Percentiles rank a stretch among this genome's conserved stretches.
These are phyloP conservation scores for Paramecium octaurelia DNA, from an alignment of 73 alveolate genomes.

Conservation along the genomic window DNA sequence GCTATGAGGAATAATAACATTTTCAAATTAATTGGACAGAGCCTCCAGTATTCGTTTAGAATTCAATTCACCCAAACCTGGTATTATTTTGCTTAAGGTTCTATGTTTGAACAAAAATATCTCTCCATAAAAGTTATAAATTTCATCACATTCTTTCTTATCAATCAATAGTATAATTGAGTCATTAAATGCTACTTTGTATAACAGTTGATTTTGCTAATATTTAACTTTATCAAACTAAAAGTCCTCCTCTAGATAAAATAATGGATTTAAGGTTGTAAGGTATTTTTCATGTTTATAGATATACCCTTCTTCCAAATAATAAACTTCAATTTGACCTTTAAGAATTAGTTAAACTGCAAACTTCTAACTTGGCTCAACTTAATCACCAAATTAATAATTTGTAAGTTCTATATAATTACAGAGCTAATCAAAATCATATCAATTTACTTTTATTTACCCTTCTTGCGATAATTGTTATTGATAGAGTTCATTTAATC, in stretches of 20 bases:
- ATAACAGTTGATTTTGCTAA: neutral
- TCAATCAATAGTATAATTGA: neutral
- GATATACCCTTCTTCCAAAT: neutral
- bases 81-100: neutral
- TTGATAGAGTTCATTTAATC: neutral
- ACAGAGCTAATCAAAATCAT: neutral
- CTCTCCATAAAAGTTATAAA: neutral
- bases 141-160: constrained; percentile 3
- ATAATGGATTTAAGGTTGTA: neutral
- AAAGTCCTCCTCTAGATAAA: neutral
- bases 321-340: neutral
- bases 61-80: constrained; percentile 18
- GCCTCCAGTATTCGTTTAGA: constrained; percentile 2
- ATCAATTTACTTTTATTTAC: neutral
- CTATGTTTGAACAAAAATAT: neutral
- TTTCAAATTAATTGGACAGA: neutral
- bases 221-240: neutral
- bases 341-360: neutral
- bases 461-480: neutral
- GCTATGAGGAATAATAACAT: neutral
- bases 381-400: neutral
- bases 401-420: neutral
- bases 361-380: neutral
- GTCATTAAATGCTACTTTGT: neutral
- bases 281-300: neutral